Conservation (phyloP, 1,284 basidiomycete genomes). For the Rugiboletus extremiorientalis region DNA sequence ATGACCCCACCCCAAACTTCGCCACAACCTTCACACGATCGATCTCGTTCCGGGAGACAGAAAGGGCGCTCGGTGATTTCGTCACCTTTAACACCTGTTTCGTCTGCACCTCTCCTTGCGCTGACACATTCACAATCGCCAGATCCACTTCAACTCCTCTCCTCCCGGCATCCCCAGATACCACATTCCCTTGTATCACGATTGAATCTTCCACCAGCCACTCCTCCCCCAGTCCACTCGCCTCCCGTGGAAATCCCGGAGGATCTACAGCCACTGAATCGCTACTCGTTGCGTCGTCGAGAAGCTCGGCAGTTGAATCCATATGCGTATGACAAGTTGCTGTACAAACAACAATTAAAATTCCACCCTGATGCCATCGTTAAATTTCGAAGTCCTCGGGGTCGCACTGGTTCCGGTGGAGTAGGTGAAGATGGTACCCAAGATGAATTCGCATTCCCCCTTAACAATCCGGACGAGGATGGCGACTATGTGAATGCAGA, state of each 20-base stretch:
- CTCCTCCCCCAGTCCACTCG: background rate
- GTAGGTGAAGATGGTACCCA: conserved; percentile 33
- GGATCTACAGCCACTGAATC: conserved; percentile 24
- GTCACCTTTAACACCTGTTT: conserved; percentile 28
- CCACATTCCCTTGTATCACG: background rate
- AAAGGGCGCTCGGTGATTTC: background rate
- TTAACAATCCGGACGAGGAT: conserved; percentile 26
- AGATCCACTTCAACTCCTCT: conserved; percentile 25
- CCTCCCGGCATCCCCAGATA: background rate
- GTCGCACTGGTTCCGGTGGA: conserved; percentile 5
- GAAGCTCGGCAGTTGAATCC: conserved; percentile 53
- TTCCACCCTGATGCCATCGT: conserved; percentile 59
- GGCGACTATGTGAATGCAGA: conserved; percentile 26
- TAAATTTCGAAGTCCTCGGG: conserved; percentile 38
- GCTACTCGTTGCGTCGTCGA: conserved; percentile 53
- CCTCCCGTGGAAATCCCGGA: conserved; percentile 9
- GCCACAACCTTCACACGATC: conserved; percentile 11
- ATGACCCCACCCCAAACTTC: conserved; percentile 18
- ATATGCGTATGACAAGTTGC: conserved; percentile 48
- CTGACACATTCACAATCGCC: conserved; percentile 20
- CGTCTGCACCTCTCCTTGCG: conserved; percentile 13
- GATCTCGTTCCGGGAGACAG: background rate
- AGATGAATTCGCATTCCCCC: conserved; percentile 16
- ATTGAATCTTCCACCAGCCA: background rate
- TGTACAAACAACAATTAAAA: conserved; percentile 48